Percentiles rank a stretch among this genome's conserved stretches.
Evolutionary conservation across 176 grass and related monocot species (phyloP).

Genomic region (Oryza rufipogon): DNA sequence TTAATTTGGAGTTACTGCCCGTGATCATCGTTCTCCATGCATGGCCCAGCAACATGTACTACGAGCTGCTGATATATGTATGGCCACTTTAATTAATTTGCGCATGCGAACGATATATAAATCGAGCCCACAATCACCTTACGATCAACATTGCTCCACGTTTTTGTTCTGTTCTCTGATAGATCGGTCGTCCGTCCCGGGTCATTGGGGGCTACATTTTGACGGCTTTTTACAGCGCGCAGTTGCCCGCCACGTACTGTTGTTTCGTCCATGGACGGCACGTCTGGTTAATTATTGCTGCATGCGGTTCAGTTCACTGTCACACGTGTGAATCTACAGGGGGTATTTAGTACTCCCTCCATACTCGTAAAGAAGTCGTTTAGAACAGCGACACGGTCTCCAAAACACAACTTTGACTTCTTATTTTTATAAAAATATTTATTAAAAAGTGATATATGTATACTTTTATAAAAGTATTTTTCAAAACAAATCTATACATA

Average conservation of each 20-base stretch:
- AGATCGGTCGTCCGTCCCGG: not conserved
- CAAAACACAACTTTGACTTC: too few species aligned
- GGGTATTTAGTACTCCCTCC: not conserved
- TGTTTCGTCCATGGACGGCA: not conserved
- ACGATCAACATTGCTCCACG: not conserved
- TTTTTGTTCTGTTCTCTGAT: not conserved
- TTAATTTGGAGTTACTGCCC: too few species aligned
- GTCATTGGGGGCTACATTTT: not conserved
- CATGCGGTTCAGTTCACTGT: not conserved
- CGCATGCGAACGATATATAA: not conserved
- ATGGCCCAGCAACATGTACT: not conserved
- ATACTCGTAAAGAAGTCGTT: too few species aligned
- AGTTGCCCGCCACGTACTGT: not conserved
- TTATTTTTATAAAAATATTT: too few species aligned
- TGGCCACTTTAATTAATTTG: not conserved
- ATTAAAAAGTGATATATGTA: too few species aligned
- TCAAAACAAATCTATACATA: too few species aligned
- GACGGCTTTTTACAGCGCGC: not conserved
- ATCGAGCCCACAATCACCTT: conserved; percentile 13
- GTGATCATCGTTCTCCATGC: not conserved
- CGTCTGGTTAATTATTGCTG: not conserved
- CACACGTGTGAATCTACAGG: not conserved
- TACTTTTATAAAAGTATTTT: too few species aligned
- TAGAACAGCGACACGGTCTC: too few species aligned
- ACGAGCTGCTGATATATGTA: not conserved